Base-by-base conservation (phyloP, 2,329 filamentous ascomycete species). In the Arthrobotrys sinensis region DNA sequence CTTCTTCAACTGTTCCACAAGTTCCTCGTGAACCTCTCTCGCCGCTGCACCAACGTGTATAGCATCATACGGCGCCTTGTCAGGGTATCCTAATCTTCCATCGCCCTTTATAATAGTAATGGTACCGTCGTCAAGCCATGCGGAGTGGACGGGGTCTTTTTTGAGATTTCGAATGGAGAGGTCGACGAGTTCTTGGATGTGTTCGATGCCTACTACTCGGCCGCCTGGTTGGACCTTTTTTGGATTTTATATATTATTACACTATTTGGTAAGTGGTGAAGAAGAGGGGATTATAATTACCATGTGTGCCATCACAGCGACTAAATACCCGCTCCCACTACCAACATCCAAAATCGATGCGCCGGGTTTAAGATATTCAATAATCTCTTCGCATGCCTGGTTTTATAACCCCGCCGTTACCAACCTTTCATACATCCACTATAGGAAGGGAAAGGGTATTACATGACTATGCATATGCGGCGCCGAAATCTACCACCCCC, bases 11-110 rank as follows among this genome's bases (percentile, higher is more conserved):
- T 98, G 96, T 34, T 90, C 88, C 53, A 97, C 85, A 80, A 98
- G 85, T 76, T 89, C 88, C 16, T 88, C 83, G 83, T 97, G 94
- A 68, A 97, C 85, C 82, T 90, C 88, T 24, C 86, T 88, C 0
- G 95, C 95, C 6, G 93, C 92, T 0, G 96, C 96, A 0, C 96
- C 96, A 1, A 98, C 96, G 83, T 98, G 96, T 76, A 99, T 98
- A 1, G 92, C 94, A 87, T 98, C 93, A 87, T 95, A 99, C 0
- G 90, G 79, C 85, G 89, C 82, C 3, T 63, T 64, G 7, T 63
- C 70, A 3, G 68, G 46, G 53, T 80, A 87, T 14, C 87, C 87
- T 65, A 85, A 80, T 4, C 87, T 83, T 16, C 87, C 87, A 84
- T 92, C 90, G 0, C 85, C 89, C 5, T 85, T 87, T 12, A 91